A percentile compares a stretch with the other conserved stretches of the same genome.
phyloP scores from a whole-genome alignment of 2,329 filamentous ascomycete genomes.

The Rhinocladiella mackenziei region DNA sequence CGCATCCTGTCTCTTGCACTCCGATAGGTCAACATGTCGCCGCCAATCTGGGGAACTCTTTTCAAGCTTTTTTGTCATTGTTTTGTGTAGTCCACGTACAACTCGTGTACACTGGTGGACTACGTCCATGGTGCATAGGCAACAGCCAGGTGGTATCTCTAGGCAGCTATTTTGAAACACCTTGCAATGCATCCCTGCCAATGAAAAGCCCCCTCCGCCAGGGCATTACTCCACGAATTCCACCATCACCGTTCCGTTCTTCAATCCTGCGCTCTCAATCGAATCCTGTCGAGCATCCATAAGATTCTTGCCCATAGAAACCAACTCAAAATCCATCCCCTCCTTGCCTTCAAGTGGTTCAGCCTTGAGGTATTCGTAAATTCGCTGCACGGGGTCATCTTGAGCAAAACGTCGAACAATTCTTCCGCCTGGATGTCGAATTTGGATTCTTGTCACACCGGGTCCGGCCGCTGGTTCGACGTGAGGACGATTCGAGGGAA shows the following conservation, averaged over 20 bases:
- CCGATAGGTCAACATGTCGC: slow-evolving; percentile 6
- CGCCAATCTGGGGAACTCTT: neutral
- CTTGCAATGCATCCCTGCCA: slow-evolving; percentile 7
- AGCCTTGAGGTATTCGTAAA: slow-evolving; percentile 97
- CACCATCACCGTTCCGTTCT: slow-evolving; percentile 93
- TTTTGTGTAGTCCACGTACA: slow-evolving; percentile 6
- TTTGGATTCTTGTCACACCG: slow-evolving; percentile 82
- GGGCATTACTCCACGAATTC: slow-evolving; percentile 56
- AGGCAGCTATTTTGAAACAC: slow-evolving; percentile 10
- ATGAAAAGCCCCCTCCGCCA: neutral
- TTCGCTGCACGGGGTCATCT: slow-evolving; percentile 69
- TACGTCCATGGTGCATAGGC: neutral
- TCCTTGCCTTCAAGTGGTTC: slow-evolving; percentile 75
- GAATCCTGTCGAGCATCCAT: slow-evolving; percentile 69
- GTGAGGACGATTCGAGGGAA: slow-evolving; percentile 70
- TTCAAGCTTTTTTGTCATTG: neutral
- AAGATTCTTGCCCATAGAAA: slow-evolving; percentile 80
- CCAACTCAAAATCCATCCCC: slow-evolving; percentile 78
- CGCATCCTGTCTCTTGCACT: slow-evolving; percentile 2
- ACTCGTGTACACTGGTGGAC: neutral
- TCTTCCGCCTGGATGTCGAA: slow-evolving; percentile 77
- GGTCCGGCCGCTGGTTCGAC: slow-evolving; percentile 70
- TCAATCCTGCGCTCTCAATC: slow-evolving; percentile 77
- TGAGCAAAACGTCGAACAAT: slow-evolving; percentile 82
- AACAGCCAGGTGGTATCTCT: slow-evolving; percentile 6